Conservation (phyloP, 2,329 filamentous ascomycete species). For the Alternaria conjuncta region DNA sequence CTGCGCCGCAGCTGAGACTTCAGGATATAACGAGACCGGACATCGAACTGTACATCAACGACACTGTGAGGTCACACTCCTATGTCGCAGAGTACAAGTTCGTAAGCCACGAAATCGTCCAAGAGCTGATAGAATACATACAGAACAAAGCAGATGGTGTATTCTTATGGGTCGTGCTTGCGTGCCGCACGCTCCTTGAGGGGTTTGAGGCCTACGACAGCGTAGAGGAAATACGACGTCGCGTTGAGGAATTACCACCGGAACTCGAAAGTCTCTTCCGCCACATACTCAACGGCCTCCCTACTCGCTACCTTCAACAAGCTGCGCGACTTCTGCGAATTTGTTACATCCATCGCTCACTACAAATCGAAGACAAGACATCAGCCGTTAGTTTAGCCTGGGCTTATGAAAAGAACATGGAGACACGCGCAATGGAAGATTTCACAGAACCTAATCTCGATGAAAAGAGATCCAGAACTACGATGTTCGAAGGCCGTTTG, state of each 20-base stretch:
- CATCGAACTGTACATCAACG: not conserved
- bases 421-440: not conserved
- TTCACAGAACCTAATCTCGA: not conserved
- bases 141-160: not conserved
- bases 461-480: not conserved
- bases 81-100: not conserved
- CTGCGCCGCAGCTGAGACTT: not conserved
- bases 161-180: conserved; percentile 1
- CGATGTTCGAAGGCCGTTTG: not conserved
- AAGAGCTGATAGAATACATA: not conserved
- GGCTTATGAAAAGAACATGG: not conserved
- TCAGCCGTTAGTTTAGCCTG: not conserved
- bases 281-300: not conserved
- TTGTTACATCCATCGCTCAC: not conserved
- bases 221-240: not conserved
- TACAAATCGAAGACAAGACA: not conserved
- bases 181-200: not conserved
- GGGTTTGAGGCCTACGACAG: not conserved
- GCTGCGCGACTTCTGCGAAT: not conserved
- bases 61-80: not conserved
- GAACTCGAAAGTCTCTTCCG: not conserved
- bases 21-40: not conserved
- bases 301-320: not conserved
- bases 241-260: not conserved
- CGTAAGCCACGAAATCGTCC: not conserved